Percentiles rank a stretch among this genome's conserved stretches.
These are phyloP conservation scores for Populus hybrid DNA, from an alignment of 441 rosid species.

Conservation along the genomic window DNA sequence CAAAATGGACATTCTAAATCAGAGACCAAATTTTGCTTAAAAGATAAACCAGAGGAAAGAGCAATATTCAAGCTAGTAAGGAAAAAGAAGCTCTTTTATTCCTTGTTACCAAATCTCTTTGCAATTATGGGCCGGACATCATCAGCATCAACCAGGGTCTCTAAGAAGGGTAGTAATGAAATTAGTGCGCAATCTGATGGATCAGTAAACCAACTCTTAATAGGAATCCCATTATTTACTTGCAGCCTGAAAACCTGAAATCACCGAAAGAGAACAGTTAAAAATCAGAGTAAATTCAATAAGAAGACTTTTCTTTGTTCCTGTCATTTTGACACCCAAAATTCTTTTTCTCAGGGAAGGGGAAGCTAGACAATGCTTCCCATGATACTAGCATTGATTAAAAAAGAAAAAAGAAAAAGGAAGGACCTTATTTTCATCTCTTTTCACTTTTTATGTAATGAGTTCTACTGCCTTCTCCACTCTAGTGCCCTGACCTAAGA, in stretches of 20 bases:
- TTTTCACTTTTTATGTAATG: background rate
- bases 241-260: slow-evolving; percentile 96
- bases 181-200: slow-evolving; percentile 79
- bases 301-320: background rate
- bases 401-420: background rate
- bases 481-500: background rate
- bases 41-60: slow-evolving; percentile 27
- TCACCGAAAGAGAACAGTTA: slow-evolving; percentile 24
- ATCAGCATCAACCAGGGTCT: slow-evolving; percentile 79
- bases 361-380: background rate
- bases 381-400: background rate
- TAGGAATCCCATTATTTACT: slow-evolving; percentile 93
- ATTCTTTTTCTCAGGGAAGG: background rate
- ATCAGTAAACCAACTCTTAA: slow-evolving; percentile 97
- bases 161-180: slow-evolving; percentile 88
- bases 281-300: slow-evolving; percentile 15
- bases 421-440: background rate
- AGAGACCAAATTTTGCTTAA: slow-evolving; percentile 42
- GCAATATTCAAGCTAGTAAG: slow-evolving; percentile 47
- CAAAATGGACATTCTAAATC: slow-evolving; percentile 38
- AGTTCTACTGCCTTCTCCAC: background rate
- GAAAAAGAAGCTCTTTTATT: slow-evolving; percentile 52
- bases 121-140: slow-evolving; percentile 96
- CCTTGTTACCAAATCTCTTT: slow-evolving; percentile 89
- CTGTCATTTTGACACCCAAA: background rate